Conservation (phyloP, 208 protist species). For the Leishmania major region DNA sequence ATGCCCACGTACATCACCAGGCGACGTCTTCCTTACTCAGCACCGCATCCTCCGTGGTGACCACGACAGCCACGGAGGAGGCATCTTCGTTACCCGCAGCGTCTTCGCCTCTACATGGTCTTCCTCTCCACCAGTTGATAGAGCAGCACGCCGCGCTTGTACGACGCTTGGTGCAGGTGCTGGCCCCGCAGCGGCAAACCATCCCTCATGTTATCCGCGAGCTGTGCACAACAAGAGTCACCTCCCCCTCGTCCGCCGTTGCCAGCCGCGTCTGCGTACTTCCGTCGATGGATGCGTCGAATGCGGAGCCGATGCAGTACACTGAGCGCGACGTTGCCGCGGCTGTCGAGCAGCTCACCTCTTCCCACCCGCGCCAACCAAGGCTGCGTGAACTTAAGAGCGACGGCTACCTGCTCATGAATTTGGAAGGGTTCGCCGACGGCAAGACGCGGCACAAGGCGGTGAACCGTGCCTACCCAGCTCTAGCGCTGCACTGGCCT, state of each 20-base stretch:
- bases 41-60: conserved; percentile 2
- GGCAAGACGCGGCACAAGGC: conserved; percentile 47
- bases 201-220: conserved; percentile 3
- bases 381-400: conserved; percentile 40
- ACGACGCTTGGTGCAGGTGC: conserved; percentile 22
- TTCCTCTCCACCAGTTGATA: conserved; percentile 6
- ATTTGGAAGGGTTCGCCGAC: conserved; percentile 51
- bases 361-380: conserved; percentile 19
- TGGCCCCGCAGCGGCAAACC: conserved; percentile 21
- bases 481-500: conserved; percentile 33
- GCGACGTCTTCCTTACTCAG: not conserved
- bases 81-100: not conserved
- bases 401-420: conserved; percentile 54
- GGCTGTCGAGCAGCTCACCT: conserved; percentile 22
- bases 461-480: conserved; percentile 56
- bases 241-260: not conserved
- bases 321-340: conserved; percentile 21
- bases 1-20: not conserved
- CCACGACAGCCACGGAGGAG: not conserved
- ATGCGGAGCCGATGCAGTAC: conserved; percentile 12
- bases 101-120: conserved; percentile 3
- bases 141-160: conserved; percentile 22
- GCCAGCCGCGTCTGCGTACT: not conserved
- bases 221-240: conserved; percentile 11
- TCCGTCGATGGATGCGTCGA: not conserved